Evolutionary conservation across 2,329 filamentous ascomycete species (phyloP), one percentile per base, ranked within the genome.

Genomic region (Paecilomyces sp.): DNA sequence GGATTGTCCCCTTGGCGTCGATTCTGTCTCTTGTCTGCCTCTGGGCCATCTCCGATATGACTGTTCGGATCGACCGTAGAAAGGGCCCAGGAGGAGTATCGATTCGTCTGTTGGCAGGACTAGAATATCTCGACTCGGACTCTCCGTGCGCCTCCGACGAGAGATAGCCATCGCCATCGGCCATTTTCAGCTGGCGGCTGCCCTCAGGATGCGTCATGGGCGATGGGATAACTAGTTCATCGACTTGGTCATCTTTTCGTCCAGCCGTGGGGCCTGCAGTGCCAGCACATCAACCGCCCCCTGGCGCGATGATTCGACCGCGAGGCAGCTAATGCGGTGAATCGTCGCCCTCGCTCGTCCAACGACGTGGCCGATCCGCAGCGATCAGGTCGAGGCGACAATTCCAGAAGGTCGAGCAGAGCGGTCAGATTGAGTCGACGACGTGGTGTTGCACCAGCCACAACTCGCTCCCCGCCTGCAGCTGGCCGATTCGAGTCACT

Each of bases 311-410:
- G 52, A 59, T 59, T 61, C 54, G 55, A 34, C 54, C 15, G 36
- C 36, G n/a, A 47, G 13, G 36, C 52, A 47, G n/a, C 41, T 47
- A 47, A 47, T 47, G 41, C 41, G 41, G 41, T 47, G 41, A 47
- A 47, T 47, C 41, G 41, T 47, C 41, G 41, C 41, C 41, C 33
- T 58, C 58, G 60, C 56, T 60, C 57, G 58, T 58, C 60, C 61
- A 61, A 61, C 64, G 64, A 66, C 61, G 63, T 64, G 63, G 61
- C 64, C 59, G 62, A 64, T 63, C 62, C 56, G 60, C 60, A 22
- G 54, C 54, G 31, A 55, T 55, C 54, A n/a, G 30, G 22, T 33
- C 31, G 25, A 30, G 54, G 31, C 34, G 24, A 24, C 18, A 30
- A 11, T 30, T 34, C 25, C 25, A 31, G 54, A 24, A 30, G 41